These are phyloP conservation scores for Tylopilus balloui DNA, from an alignment of 768 basidiomycete species.

Conservation along the genomic window DNA sequence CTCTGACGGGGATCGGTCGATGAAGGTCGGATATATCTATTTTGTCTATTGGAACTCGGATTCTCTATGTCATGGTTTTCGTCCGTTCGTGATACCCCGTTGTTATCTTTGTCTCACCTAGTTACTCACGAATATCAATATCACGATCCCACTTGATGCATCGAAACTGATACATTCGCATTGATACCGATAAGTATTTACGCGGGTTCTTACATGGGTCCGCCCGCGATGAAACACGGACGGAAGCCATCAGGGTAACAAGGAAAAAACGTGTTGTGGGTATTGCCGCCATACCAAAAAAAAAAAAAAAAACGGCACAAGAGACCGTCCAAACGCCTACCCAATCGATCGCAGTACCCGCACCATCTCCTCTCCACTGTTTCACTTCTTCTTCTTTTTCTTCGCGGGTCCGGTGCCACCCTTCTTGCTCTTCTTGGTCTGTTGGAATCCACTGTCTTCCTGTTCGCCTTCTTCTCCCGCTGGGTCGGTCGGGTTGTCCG, in stretches of 20 bases:
- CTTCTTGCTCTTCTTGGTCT: conserved; percentile 14
- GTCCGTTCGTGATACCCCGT: conserved; percentile 7
- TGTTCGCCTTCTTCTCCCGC: conserved; percentile 5
- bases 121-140: conserved; percentile 4
- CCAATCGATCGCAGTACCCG: conserved; percentile 3
- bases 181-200: not conserved
- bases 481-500: conserved; percentile 8
- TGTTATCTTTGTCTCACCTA: not conserved
- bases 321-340: not conserved
- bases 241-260: conserved; percentile 1
- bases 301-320: not conserved
- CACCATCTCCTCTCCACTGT: not conserved
- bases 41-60: not conserved
- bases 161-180: not conserved
- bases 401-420: not conserved
- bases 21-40: conserved; percentile 6
- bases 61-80: conserved; percentile 5
- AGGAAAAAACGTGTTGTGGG: not conserved
- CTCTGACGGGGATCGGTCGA: conserved; percentile 48
- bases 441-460: not conserved
- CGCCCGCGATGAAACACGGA: not conserved
- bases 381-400: conserved; percentile 16
- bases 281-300: not conserved
- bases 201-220: not conserved
- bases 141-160: not conserved